Conservation (phyloP, 108 stramenopile genomes). For the Cyclotella baltica region DNA sequence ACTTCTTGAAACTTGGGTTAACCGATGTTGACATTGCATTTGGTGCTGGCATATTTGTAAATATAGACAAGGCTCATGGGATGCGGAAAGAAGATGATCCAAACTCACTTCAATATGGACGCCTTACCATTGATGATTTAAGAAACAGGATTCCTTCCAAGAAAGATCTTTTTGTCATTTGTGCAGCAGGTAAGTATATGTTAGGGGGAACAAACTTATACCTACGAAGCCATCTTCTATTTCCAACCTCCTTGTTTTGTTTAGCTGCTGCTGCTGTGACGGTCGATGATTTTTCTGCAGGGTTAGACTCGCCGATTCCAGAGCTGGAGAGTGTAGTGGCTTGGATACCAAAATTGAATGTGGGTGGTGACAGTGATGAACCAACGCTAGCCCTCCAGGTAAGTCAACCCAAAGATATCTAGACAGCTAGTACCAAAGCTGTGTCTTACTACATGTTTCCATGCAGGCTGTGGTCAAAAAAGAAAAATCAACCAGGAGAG, state of each 20-base stretch:
- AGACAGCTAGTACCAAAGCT: too few relatives aligned
- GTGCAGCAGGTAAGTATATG: conserved; percentile 21
- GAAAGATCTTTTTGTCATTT: conserved; percentile 37
- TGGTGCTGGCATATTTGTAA: conserved; percentile 47
- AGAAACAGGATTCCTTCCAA: conserved; percentile 18
- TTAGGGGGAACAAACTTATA: background rate
- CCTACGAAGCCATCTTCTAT: too few relatives aligned
- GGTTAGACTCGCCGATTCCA: background rate
- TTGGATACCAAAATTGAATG: background rate
- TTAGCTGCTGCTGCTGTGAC: conserved; percentile 9
- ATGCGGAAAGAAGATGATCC: conserved; percentile 30
- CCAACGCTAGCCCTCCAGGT: background rate
- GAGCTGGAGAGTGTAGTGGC: background rate
- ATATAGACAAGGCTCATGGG: conserved; percentile 41
- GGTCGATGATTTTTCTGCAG: background rate
- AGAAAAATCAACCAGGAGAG: background rate
- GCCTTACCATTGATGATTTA: conserved; percentile 19
- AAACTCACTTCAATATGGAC: conserved; percentile 28
- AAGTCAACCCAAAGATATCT: too few relatives aligned
- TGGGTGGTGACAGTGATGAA: background rate
- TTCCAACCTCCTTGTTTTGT: too few relatives aligned
- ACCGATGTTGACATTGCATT: conserved; percentile 15
- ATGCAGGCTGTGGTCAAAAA: background rate
- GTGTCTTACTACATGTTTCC: too few relatives aligned
- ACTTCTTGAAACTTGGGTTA: conserved; percentile 36